A percentile compares a stretch with the other conserved stretches of the same genome.
phyloP scores from a whole-genome alignment of 176 grass and related monocot species.

The Chrysopogon serrulatus region DNA sequence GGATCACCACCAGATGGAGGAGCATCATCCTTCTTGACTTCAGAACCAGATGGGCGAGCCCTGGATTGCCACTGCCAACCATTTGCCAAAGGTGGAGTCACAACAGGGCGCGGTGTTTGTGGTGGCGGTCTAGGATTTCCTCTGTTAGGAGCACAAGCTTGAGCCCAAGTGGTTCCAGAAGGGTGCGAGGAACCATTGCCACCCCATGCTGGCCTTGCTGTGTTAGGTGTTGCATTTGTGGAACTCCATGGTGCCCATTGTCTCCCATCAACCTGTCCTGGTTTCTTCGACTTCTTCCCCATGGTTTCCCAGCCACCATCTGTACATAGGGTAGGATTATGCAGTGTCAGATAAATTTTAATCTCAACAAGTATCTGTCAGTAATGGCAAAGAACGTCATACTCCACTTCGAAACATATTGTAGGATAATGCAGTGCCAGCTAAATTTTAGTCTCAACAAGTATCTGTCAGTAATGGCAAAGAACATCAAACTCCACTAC shows the following conservation, averaged over 20 bases:
- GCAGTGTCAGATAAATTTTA: slow-evolving; percentile 5
- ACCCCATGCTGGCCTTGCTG: slow-evolving; percentile 34
- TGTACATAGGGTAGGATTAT: slow-evolving; percentile 12
- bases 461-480: not conserved
- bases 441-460: not conserved
- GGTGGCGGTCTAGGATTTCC: slow-evolving; percentile 31
- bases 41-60: slow-evolving; percentile 32
- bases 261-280: slow-evolving; percentile 33
- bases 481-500: not conserved
- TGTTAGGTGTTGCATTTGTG: slow-evolving; percentile 26
- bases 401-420: not conserved
- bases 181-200: slow-evolving; percentile 30
- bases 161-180: slow-evolving; percentile 31
- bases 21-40: slow-evolving; percentile 32
- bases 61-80: slow-evolving; percentile 67
- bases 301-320: slow-evolving; percentile 61
- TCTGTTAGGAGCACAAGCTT: slow-evolving; percentile 28
- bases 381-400: not conserved
- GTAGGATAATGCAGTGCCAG: slow-evolving; percentile 11
- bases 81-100: slow-evolving; percentile 41
- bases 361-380: not conserved
- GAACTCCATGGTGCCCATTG: slow-evolving; percentile 17
- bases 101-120: slow-evolving; percentile 31
- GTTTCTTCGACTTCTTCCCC: slow-evolving; percentile 57
- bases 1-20: slow-evolving; percentile 27